phyloP scores from a whole-genome alignment of 140 eudicot species.

The Stevia rebaudiana region DNA sequence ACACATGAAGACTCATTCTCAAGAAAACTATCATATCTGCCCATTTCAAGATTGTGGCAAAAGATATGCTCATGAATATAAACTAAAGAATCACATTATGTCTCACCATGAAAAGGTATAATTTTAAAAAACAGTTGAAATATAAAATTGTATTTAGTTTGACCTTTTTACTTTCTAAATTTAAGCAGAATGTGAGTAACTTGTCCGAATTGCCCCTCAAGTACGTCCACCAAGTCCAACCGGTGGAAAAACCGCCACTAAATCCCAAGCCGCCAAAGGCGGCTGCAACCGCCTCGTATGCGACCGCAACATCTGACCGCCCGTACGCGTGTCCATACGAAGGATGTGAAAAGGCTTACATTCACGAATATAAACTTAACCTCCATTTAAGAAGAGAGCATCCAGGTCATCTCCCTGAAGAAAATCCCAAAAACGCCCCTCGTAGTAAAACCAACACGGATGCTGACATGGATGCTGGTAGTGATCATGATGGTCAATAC shows the following conservation, averaged over 20 bases:
- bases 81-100: slow-evolving; percentile 78
- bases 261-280: slow-evolving; percentile 45
- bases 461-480: slow-evolving; percentile 71
- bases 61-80: slow-evolving; percentile 94
- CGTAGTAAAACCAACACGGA: slow-evolving; percentile 35
- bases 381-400: slow-evolving; percentile 88
- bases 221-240: slow-evolving; percentile 31
- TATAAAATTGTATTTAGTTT: not conserved
- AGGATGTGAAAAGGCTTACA: slow-evolving; percentile 91
- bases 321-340: slow-evolving; percentile 92
- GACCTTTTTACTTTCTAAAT: slow-evolving; percentile 6
- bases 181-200: slow-evolving; percentile 28
- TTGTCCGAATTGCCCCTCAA: slow-evolving; percentile 22
- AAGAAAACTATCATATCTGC: slow-evolving; percentile 87
- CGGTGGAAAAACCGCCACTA: slow-evolving; percentile 28
- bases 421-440: slow-evolving; percentile 47
- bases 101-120: slow-evolving; percentile 89
- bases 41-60: slow-evolving; percentile 94
- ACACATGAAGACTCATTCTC: slow-evolving; percentile 96
- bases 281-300: slow-evolving; percentile 33
- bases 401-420: slow-evolving; percentile 84
- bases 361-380: slow-evolving; percentile 92
- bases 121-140: not conserved
- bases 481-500: slow-evolving; percentile 64
- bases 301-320: slow-evolving; percentile 61